These are phyloP conservation scores for Elymus sibiricus DNA, from an alignment of 176 grass and related monocot genomes.

Conservation along the genomic window DNA sequence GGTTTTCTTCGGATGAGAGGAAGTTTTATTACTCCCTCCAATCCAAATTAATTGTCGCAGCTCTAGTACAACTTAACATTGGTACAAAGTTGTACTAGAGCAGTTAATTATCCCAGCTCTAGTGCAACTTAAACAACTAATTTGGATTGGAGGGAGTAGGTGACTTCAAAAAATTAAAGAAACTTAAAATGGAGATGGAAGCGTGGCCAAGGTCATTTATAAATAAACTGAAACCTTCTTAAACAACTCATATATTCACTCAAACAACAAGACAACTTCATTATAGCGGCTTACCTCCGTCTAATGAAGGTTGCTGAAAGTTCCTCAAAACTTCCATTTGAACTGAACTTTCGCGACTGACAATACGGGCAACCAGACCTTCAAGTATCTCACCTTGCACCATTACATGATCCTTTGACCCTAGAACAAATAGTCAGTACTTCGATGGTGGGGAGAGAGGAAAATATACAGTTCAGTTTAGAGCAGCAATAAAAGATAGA, in stretches of 20 bases:
- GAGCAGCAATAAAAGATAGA: background rate
- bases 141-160: background rate
- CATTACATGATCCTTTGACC: slow-evolving; percentile 84
- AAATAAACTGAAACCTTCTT: background rate
- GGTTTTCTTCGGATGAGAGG: background rate
- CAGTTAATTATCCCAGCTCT: too few species aligned
- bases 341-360: slow-evolving; percentile 60
- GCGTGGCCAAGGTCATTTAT: background rate
- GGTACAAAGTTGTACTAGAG: too few species aligned
- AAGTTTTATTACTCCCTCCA: too few species aligned
- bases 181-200: background rate
- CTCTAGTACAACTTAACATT: too few species aligned
- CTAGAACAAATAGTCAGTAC: slow-evolving; percentile 32
- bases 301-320: slow-evolving; percentile 44
- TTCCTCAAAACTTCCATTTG: slow-evolving; percentile 76
- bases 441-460: background rate
- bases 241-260: background rate
- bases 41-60: too few species aligned
- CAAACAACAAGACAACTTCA: background rate
- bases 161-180: background rate
- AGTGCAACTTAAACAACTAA: too few species aligned
- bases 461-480: slow-evolving; percentile 13
- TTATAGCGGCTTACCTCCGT: slow-evolving; percentile 41
- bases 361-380: slow-evolving; percentile 91
- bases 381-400: slow-evolving; percentile 97